Evolutionary conservation across 345 rosid genomes (phyloP).

Genomic region (Melaleuca alternifolia): DNA sequence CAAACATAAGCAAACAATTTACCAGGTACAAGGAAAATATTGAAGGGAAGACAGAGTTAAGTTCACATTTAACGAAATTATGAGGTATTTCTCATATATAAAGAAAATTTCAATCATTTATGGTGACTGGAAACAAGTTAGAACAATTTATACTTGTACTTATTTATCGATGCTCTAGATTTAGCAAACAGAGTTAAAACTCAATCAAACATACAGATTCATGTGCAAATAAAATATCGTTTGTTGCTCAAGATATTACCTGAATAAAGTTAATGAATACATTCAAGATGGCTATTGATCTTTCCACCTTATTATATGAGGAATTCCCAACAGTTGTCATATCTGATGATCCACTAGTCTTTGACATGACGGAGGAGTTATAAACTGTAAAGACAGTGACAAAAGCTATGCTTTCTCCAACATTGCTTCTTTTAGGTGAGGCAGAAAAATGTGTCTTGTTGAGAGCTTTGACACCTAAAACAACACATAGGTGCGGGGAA

Average conservation of each 20-base stretch:
- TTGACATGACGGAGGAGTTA: conserved; percentile 22
- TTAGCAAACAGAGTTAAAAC: background rate
- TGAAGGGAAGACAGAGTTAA: background rate
- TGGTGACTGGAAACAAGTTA: background rate
- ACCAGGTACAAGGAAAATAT: background rate
- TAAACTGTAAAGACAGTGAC: conserved; percentile 75
- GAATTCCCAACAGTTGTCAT: conserved; percentile 63
- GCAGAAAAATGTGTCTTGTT: conserved; percentile 35
- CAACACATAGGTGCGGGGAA: background rate
- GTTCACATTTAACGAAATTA: background rate
- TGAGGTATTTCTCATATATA: background rate
- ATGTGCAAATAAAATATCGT: background rate
- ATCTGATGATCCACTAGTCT: conserved; percentile 25
- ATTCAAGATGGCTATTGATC: conserved; percentile 62
- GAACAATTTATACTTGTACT: background rate
- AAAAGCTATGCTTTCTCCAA: conserved; percentile 36
- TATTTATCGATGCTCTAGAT: background rate
- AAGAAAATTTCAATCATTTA: background rate
- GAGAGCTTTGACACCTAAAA: conserved; percentile 62
- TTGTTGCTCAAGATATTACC: conserved; percentile 21
- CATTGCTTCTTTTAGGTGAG: conserved; percentile 14
- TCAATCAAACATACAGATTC: fast-evolving
- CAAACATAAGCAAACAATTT: background rate
- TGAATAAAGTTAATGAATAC: conserved; percentile 62
- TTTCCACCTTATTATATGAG: conserved; percentile 54